Evolutionary conservation across 768 basidiomycete genomes (phyloP).

Genomic region (Tubosaeta sp.): DNA sequence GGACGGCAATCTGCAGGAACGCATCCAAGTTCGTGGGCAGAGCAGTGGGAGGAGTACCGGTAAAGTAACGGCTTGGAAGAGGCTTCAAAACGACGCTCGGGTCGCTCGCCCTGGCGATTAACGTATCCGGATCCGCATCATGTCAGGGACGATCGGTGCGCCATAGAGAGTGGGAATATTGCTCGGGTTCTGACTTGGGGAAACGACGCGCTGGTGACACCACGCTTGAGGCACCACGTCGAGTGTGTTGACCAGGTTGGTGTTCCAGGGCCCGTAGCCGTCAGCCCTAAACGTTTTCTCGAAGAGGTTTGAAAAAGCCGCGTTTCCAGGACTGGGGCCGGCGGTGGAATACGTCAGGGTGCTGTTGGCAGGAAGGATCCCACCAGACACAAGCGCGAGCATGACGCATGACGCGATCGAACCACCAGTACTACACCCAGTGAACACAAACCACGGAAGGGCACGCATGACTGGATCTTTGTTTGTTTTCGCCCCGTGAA

Average conservation of each 20-base stretch:
- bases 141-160: background rate
- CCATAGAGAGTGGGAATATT: conserved; percentile 8
- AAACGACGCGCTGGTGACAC: background rate
- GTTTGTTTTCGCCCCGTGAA: background rate
- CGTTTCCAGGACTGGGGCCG: conserved; percentile 6
- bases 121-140: background rate
- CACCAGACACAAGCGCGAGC: conserved; percentile 1
- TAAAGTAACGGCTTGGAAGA: background rate
- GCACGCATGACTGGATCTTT: background rate
- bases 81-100: background rate
- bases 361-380: background rate
- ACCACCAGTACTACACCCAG: conserved; percentile 5
- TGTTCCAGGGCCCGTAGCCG: conserved; percentile 7
- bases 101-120: background rate
- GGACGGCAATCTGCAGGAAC: background rate
- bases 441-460: conserved; percentile 6
- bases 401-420: conserved; percentile 4
- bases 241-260: conserved; percentile 8
- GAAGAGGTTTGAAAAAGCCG: conserved; percentile 1
- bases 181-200: conserved; percentile 7
- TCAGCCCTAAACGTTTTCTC: background rate
- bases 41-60: background rate
- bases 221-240: conserved; percentile 12
- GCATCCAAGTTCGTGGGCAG: background rate
- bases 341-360: conserved; percentile 4